Evolutionary conservation across 2,329 filamentous ascomycete genomes (phyloP).

Genomic region (Acrocalymma vagum): DNA sequence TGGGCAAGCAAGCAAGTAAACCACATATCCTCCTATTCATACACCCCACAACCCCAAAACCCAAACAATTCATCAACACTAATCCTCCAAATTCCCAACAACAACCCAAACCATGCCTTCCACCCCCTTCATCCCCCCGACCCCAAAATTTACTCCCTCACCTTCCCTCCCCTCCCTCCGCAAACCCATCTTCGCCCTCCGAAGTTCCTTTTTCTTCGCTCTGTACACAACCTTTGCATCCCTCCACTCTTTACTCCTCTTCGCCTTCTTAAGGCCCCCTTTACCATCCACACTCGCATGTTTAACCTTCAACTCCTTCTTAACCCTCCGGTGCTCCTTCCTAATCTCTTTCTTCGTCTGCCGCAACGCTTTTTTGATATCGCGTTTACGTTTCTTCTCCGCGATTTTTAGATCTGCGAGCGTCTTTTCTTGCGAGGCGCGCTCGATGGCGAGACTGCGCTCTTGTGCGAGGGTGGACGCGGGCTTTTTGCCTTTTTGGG

Average conservation of each 20-base stretch:
- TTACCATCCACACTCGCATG: constrained; percentile 14
- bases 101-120: constrained; percentile 39
- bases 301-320: constrained; percentile 27
- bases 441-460: constrained; percentile 32
- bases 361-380: constrained; percentile 16
- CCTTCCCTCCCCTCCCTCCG: constrained; percentile 26
- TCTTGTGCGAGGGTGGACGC: constrained; percentile 27
- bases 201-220: constrained; percentile 28
- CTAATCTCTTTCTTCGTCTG: constrained; percentile 22
- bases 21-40: too few species aligned
- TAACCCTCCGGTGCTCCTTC: constrained; percentile 21
- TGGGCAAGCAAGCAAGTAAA: too few species aligned
- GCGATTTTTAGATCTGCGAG: constrained; percentile 26
- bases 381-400: constrained; percentile 24
- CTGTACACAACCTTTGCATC: constrained; percentile 31
- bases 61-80: neutral
- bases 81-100: constrained; percentile 33
- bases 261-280: constrained; percentile 27
- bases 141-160: neutral
- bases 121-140: constrained; percentile 3
- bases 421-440: constrained; percentile 28
- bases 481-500: constrained; percentile 33
- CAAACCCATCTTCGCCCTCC: constrained; percentile 16
- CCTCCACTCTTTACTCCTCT: constrained; percentile 31
- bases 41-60: neutral